phyloP scores from a whole-genome alignment of 371 early-diverging fungal species.

The Syncephalastrum sp. region DNA sequence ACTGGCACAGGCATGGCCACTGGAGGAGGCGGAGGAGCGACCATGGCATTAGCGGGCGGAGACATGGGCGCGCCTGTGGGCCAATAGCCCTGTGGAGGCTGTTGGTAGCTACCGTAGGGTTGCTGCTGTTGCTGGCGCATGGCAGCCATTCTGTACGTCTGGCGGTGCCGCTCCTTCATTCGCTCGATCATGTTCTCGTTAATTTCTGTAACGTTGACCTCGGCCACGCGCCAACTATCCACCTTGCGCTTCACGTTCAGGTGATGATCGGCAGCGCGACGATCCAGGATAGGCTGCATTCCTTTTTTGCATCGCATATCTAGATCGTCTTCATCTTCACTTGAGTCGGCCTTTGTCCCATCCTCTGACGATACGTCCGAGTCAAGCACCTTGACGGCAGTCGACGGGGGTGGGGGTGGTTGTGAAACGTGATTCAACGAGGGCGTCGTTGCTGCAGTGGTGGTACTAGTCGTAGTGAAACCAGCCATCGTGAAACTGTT shows the following conservation, averaged over 20 bases:
- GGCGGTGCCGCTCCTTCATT: slow-evolving; percentile 45
- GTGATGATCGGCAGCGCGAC: slow-evolving; percentile 36
- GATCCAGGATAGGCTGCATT: slow-evolving; percentile 39
- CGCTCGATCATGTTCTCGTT: slow-evolving; percentile 38
- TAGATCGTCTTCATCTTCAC: no score
- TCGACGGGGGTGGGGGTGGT: slow-evolving; percentile 4
- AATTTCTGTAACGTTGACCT: slow-evolving; percentile 26
- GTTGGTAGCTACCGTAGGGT: slow-evolving; percentile 3
- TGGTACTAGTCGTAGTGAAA: neutral
- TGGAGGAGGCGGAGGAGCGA: neutral
- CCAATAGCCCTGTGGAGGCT: no score
- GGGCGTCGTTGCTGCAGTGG: slow-evolving; percentile 1
- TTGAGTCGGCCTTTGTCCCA: no score
- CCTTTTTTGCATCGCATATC: slow-evolving; percentile 15
- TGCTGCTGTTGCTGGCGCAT: slow-evolving; percentile 36
- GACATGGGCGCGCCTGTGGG: neutral
- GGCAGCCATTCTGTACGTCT: slow-evolving; percentile 38
- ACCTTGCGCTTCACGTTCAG: slow-evolving; percentile 37
- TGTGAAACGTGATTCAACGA: slow-evolving; percentile 4
- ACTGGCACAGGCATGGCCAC: neutral
- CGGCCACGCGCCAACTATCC: slow-evolving; percentile 38
- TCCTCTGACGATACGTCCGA: slow-evolving; percentile 13
- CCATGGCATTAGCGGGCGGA: slow-evolving; percentile 1
- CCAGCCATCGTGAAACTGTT: neutral
- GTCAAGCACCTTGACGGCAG: slow-evolving; percentile 33